Evolutionary conservation across 2,329 filamentous ascomycete species (phyloP).

Genomic region (Penicillium thymicola): DNA sequence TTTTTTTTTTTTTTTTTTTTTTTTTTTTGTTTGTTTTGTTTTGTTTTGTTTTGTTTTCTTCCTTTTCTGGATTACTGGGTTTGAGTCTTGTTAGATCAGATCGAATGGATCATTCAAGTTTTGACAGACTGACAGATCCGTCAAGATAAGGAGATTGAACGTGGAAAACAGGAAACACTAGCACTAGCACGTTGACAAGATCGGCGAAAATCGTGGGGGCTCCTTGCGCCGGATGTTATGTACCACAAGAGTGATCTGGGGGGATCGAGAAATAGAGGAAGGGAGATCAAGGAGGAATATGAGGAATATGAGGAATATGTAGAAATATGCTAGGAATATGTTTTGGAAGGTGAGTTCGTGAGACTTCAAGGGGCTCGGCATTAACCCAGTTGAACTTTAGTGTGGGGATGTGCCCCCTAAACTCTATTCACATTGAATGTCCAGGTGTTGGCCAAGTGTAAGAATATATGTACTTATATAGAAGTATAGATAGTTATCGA

Average conservation of each 20-base stretch:
- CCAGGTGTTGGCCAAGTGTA: neutral
- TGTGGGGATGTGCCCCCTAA: neutral
- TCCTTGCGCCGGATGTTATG: constrained; percentile 2
- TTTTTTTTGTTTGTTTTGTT: too few species aligned
- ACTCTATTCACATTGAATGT: neutral
- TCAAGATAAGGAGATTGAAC: neutral
- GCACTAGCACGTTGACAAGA: constrained; percentile 1
- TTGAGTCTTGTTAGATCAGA: neutral
- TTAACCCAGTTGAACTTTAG: neutral
- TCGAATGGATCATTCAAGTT: neutral
- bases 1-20: neutral
- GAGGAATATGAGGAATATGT: neutral
- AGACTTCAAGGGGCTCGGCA: constrained; percentile 3
- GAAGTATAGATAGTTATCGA: neutral
- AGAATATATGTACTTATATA: neutral
- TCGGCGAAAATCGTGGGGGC: constrained; percentile 5
- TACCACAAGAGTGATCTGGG: neutral
- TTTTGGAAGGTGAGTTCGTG: neutral
- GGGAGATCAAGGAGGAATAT: neutral
- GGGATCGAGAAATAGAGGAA: neutral
- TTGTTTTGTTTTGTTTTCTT: too few species aligned
- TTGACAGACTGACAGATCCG: neutral
- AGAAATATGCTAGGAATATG: neutral
- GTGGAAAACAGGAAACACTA: neutral
- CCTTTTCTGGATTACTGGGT: neutral